Conservation (phyloP, 192 early-diverging fungal species). For the Cetraspora pellucida region DNA sequence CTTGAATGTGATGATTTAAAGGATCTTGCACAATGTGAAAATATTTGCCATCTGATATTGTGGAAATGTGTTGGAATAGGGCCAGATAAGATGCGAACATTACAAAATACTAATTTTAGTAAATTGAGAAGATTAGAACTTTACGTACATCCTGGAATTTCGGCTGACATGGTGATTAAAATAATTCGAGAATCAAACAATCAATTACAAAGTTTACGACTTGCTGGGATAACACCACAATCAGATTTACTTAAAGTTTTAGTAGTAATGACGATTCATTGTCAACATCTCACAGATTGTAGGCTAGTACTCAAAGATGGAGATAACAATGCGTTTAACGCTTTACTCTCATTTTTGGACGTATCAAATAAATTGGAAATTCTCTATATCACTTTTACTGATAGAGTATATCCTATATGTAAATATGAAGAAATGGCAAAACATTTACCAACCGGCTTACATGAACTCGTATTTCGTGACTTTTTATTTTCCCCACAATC, state of each 20-base stretch:
- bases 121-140: neutral
- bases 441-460: neutral
- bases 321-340: neutral
- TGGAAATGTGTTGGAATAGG: slow-evolving; percentile 3
- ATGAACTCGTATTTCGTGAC: neutral
- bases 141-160: slow-evolving; percentile 1
- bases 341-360: neutral
- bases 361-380: neutral
- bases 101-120: neutral
- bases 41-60: neutral
- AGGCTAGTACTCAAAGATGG: neutral
- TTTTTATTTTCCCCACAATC: neutral
- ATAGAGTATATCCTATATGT: slow-evolving; percentile 4
- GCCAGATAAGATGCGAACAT: neutral
- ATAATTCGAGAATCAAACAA: slow-evolving; percentile 4
- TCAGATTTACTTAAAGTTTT: neutral
- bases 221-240: slow-evolving; percentile 11
- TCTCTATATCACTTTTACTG: slow-evolving; percentile 1
- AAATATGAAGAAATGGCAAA: slow-evolving; percentile 8
- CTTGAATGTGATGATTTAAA: neutral
- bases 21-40: neutral
- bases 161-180: slow-evolving; percentile 15
- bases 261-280: neutral
- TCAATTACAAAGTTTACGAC: slow-evolving; percentile 17
- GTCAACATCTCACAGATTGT: slow-evolving; percentile 10